A percentile compares a stretch with the other conserved stretches of the same genome.
These are phyloP conservation scores for Physcomitrellopsis africana DNA, from an alignment of 225 moss, liverwort and hornwort genomes.

Conservation along the genomic window DNA sequence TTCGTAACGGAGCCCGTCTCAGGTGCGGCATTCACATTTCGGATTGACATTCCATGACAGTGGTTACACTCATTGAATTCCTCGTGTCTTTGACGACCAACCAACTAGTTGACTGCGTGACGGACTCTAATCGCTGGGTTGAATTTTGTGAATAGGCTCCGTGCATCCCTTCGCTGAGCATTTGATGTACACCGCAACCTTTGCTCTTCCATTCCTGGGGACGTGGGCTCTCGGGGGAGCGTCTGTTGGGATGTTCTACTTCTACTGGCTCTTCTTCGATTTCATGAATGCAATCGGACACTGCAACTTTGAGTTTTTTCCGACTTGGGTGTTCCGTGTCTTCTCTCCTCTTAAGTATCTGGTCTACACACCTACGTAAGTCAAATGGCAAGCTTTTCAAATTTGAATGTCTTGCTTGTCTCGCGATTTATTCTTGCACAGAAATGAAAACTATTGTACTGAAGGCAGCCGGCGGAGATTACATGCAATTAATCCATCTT, in stretches of 20 bases:
- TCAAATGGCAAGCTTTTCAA: background rate
- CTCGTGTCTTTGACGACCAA: background rate
- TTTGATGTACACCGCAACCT: conserved; percentile 79
- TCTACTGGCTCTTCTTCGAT: conserved; percentile 94
- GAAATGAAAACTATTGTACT: no score
- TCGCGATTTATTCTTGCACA: no score
- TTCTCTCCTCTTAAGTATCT: conserved; percentile 81
- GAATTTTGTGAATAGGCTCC: conserved; percentile 43
- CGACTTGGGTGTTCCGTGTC: conserved; percentile 70
- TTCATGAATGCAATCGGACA: conserved; percentile 84
- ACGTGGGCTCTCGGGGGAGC: conserved; percentile 79
- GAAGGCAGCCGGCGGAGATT: no score
- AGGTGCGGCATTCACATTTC: conserved; percentile 33
- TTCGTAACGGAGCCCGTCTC: conserved; percentile 86
- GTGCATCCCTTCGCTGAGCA: conserved; percentile 97
- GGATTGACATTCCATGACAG: no score
- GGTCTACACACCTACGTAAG: conserved; percentile 90
- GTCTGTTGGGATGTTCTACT: conserved; percentile 85
- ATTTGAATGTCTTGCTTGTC: no score
- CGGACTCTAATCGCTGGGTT: background rate
- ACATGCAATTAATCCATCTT: no score
- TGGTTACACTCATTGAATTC: background rate
- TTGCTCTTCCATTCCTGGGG: conserved; percentile 75
- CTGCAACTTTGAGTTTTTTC: conserved; percentile 92
- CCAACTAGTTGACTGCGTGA: background rate